These are phyloP conservation scores for Lolium perenne DNA, from an alignment of 176 grass and related monocot genomes.

Conservation along the genomic window DNA sequence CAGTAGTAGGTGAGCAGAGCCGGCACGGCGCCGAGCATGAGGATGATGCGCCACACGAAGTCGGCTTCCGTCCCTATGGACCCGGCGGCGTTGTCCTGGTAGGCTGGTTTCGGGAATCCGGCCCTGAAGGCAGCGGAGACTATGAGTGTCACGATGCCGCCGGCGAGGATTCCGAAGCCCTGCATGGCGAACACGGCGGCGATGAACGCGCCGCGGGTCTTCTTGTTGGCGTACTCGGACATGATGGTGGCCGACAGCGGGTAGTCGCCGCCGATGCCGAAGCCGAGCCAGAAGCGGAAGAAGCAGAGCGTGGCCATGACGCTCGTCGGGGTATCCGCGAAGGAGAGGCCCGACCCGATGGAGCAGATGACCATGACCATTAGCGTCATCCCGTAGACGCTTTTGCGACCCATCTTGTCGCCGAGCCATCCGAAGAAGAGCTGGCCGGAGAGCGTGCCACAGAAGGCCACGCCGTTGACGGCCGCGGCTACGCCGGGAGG, in stretches of 20 bases:
- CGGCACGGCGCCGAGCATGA: constrained; percentile 69
- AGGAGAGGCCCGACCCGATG: constrained; percentile 46
- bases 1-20: constrained; percentile 77
- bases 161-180: constrained; percentile 73
- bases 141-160: constrained; percentile 55
- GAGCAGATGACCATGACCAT: constrained; percentile 59
- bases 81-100: constrained; percentile 31
- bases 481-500: neutral
- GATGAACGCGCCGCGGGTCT: constrained; percentile 84
- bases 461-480: constrained; percentile 42
- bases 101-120: constrained; percentile 53
- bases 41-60: constrained; percentile 67
- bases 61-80: constrained; percentile 57
- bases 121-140: constrained; percentile 53
- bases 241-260: constrained; percentile 83
- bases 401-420: constrained; percentile 55
- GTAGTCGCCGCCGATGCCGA: constrained; percentile 90
- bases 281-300: constrained; percentile 94
- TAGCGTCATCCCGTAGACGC: constrained; percentile 67
- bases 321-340: neutral
- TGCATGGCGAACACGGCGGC: constrained; percentile 82
- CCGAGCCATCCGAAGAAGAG: constrained; percentile 74
- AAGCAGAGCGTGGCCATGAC: constrained; percentile 80
- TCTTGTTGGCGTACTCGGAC: constrained; percentile 94
- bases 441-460: constrained; percentile 59